phyloP scores from a whole-genome alignment of 192 early-diverging fungal genomes.

The Rhizophagus prolifer region DNA sequence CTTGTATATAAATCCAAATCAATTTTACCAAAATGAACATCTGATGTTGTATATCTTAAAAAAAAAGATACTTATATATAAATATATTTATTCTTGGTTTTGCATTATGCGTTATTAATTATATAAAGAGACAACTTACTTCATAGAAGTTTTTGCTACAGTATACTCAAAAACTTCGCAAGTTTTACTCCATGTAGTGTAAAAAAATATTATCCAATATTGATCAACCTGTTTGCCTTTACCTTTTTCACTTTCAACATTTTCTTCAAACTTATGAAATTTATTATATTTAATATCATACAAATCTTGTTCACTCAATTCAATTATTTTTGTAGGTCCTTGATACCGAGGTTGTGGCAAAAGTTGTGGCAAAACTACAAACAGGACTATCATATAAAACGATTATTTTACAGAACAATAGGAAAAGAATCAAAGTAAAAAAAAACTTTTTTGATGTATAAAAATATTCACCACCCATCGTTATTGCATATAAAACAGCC shows the following conservation, averaged over 20 bases:
- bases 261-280: constrained; percentile 36
- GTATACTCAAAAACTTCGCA: constrained; percentile 54
- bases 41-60: constrained; percentile 31
- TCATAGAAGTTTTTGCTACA: constrained; percentile 48
- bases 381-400: constrained; percentile 34
- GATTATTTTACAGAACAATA: background rate
- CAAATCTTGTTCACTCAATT: constrained; percentile 38
- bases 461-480: constrained; percentile 12
- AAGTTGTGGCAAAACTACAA: constrained; percentile 48
- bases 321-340: constrained; percentile 48
- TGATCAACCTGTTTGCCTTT: constrained; percentile 23
- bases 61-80: background rate
- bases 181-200: constrained; percentile 51
- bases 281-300: constrained; percentile 22
- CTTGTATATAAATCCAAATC: constrained; percentile 47
- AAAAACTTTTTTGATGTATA: background rate
- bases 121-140: constrained; percentile 32
- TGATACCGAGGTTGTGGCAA: constrained; percentile 56
- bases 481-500: background rate
- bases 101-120: background rate
- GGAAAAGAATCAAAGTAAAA: background rate
- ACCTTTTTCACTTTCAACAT: constrained; percentile 13
- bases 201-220: constrained; percentile 57
- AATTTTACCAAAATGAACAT: constrained; percentile 49
- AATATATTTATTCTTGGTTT: background rate